These are phyloP conservation scores for Phytopythium mirpurense DNA, from an alignment of 352 stramenopile genomes.

Conservation along the genomic window DNA sequence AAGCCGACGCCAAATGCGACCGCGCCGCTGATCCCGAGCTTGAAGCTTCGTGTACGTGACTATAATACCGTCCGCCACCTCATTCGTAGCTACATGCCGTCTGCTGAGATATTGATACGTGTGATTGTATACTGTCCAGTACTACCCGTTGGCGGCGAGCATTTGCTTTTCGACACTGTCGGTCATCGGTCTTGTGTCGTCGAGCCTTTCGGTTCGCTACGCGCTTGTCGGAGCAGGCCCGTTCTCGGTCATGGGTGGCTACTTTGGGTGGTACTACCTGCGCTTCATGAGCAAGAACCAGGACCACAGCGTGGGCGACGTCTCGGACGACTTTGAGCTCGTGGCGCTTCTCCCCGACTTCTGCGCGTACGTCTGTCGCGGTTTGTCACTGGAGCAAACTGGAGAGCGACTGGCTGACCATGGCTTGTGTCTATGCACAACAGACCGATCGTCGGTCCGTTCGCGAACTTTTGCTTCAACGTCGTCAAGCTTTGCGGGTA, in stretches of 20 bases:
- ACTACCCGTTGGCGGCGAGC: conserved; percentile 55
- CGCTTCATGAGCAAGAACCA: conserved; percentile 79
- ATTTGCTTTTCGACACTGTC: conserved; percentile 49
- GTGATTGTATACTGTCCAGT: conserved; percentile 25
- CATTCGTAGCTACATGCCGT: neutral
- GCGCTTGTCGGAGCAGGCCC: conserved; percentile 64
- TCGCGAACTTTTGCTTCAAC: conserved; percentile 79
- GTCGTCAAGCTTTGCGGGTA: conserved; percentile 83
- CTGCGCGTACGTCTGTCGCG: conserved; percentile 41
- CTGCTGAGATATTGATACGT: neutral
- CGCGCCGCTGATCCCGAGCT: conserved; percentile 39
- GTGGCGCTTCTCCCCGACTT: conserved; percentile 65
- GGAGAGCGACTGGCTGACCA: conserved; percentile 8
- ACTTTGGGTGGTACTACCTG: conserved; percentile 84
- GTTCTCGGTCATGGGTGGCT: conserved; percentile 69
- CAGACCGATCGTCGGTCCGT: conserved; percentile 52
- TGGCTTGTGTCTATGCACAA: conserved; percentile 3
- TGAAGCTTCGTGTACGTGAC: conserved; percentile 57
- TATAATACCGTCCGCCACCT: neutral
- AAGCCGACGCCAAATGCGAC: conserved; percentile 62
- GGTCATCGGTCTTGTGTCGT: conserved; percentile 32
- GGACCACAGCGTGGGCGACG: conserved; percentile 63
- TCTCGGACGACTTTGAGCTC: conserved; percentile 75
- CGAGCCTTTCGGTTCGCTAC: conserved; percentile 28
- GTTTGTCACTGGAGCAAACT: too few relatives aligned